Evolutionary conservation across 106 monocot species (phyloP).

Genomic region (Acanthochlamys bracteata): DNA sequence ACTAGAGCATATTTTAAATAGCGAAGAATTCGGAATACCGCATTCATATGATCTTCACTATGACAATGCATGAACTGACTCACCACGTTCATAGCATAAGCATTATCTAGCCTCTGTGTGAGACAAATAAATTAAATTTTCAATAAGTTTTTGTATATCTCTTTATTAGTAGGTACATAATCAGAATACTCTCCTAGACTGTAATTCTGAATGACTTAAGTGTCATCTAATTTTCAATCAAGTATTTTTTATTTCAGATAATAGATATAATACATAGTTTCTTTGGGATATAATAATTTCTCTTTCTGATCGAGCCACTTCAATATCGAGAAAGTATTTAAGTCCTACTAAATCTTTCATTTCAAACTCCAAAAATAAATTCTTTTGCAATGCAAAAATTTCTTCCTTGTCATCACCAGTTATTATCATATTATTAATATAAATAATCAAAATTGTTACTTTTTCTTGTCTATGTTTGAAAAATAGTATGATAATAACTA

Average conservation of each 20-base stretch:
- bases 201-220: neutral
- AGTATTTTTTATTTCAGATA: neutral
- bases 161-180: neutral
- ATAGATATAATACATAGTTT: conserved; percentile 1
- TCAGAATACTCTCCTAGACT: neutral
- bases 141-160: neutral
- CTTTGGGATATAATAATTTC: conserved; percentile 1
- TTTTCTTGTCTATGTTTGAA: neutral
- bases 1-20: neutral
- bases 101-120: neutral
- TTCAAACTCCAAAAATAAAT: neutral
- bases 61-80: neutral
- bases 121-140: neutral
- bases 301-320: neutral
- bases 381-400: no score
- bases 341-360: neutral
- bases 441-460: neutral
- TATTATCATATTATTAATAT: no score
- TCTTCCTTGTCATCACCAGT: no score
- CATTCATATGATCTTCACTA: neutral
- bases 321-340: conserved; percentile 4
- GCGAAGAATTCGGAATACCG: neutral
- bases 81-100: neutral
- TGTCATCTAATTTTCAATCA: neutral
- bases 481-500: no score